Conservation (phyloP, 345 rosid species). For the Eucalyptus urophylla region DNA sequence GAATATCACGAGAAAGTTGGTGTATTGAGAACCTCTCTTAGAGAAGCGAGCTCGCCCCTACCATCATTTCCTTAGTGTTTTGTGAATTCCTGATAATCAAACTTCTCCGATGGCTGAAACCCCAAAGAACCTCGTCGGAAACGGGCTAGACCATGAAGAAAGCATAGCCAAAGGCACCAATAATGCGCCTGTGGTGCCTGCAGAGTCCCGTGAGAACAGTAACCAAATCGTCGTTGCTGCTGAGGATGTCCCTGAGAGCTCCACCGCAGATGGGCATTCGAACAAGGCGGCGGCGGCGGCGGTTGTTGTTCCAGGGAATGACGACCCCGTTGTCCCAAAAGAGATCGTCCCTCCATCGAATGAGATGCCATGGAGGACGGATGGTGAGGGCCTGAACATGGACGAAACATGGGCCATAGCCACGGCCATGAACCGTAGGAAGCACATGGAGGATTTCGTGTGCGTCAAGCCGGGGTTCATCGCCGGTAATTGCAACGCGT, state of each 20-base stretch:
- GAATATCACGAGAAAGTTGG: background rate
- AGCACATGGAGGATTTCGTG: background rate
- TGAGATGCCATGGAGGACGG: background rate
- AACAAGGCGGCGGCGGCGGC: background rate
- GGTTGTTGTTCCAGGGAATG: background rate
- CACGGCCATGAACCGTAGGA: background rate
- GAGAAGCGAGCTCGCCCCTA: background rate
- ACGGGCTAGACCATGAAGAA: background rate
- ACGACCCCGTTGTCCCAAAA: background rate
- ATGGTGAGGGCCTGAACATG: background rate
- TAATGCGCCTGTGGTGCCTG: background rate
- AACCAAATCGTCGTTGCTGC: background rate
- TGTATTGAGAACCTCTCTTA: background rate
- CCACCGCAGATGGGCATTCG: background rate
- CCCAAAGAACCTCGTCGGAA: background rate
- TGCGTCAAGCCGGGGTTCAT: background rate
- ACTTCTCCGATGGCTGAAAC: background rate
- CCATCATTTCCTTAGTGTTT: background rate
- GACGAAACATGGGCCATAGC: background rate
- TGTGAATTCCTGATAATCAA: background rate
- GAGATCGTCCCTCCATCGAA: background rate
- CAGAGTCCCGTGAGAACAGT: background rate
- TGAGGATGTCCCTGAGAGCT: background rate
- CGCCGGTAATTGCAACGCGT: background rate
- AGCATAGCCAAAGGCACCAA: background rate